phyloP scores from a whole-genome alignment of 2,329 filamentous ascomycete genomes.

The Aspergillus sp. region DNA sequence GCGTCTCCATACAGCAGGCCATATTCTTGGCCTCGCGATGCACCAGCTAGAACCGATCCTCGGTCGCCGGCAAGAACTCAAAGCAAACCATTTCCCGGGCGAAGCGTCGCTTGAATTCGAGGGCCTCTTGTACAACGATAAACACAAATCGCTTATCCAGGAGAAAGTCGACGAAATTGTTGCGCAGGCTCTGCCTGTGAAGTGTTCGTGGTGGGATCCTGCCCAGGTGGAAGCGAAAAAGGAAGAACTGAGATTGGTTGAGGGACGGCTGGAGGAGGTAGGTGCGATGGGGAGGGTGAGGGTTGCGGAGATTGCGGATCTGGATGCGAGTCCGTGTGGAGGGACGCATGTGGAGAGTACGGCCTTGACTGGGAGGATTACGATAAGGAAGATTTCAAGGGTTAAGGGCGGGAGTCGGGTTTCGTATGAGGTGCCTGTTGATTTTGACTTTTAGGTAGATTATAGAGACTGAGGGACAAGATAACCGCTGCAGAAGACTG shows the following conservation, averaged over 20 bases:
- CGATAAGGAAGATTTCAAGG: conserved; percentile 34
- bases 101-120: conserved; percentile 36
- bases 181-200: conserved; percentile 26
- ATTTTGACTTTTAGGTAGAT: background rate
- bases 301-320: conserved; percentile 34
- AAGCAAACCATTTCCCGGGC: conserved; percentile 35
- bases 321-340: conserved; percentile 37
- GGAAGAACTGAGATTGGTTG: conserved; percentile 20
- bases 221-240: conserved; percentile 15
- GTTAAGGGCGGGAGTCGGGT: conserved; percentile 36
- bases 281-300: conserved; percentile 27
- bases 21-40: conserved; percentile 36
- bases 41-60: conserved; percentile 26
- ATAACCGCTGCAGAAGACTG: background rate
- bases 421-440: conserved; percentile 33
- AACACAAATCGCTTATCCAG: conserved; percentile 33
- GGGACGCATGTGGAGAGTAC: conserved; percentile 36
- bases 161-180: conserved; percentile 34
- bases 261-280: conserved; percentile 19
- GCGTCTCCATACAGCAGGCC: conserved; percentile 37
- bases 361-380: conserved; percentile 28
- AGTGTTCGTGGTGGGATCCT: conserved; percentile 30
- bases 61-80: conserved; percentile 32
- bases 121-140: conserved; percentile 34
- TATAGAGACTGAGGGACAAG: background rate